Evolutionary conservation across 2,329 filamentous ascomycete genomes (phyloP), one percentile per base, ranked within the genome.

Genomic region (Rhinocladiella similis): DNA sequence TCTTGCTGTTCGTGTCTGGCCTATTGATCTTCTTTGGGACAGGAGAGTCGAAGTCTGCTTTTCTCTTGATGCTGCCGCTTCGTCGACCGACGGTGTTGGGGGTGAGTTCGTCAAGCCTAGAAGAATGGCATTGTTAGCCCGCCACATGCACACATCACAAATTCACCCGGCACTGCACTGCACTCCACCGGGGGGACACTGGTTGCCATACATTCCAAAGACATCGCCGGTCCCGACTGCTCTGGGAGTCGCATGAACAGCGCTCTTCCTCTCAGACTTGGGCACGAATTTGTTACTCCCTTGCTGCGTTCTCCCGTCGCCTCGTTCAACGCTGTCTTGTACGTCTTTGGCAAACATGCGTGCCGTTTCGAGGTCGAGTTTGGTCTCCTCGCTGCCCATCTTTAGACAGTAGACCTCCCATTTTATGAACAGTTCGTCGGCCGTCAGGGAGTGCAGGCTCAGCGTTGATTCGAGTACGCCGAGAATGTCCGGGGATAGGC

Each of bases 361-460:
- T 45, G 90, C 83, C 0, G 83, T 87, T 36, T 88, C 83, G 41
- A 95, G 79, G 47, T 88, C 84, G 59, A 90, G 75, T 57, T 81
- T 86, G 60, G 86, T 86, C 55, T 91, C 88, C 54, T 95, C 90
- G 47, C 84, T 77, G 20, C 92, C 90, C 86, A 97, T 91, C 74
- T 93, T 96, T 70, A 99, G 88, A 73, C 89, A 92, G 79, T 97
- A 97, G 0, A 91, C 93, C 73, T 99, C 94, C 94, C 94, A 99
- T 80, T 97, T 97, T 84, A 91, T 97, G 74, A 91, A 97, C 22
- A 97, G 80, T 70, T 97, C 94, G 71, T 97, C 87, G 33, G 86
- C 81, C 14, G 86, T 84, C 59, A 97, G 82, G 47, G 85, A 85
- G 74, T 97, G 90, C 58, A 97, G 80, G 53, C 87, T 86, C 76